A percentile compares a stretch with the other conserved stretches of the same genome.
phyloP scores from a whole-genome alignment of 169 alveolate species.

The Plasmodium vinckei region DNA sequence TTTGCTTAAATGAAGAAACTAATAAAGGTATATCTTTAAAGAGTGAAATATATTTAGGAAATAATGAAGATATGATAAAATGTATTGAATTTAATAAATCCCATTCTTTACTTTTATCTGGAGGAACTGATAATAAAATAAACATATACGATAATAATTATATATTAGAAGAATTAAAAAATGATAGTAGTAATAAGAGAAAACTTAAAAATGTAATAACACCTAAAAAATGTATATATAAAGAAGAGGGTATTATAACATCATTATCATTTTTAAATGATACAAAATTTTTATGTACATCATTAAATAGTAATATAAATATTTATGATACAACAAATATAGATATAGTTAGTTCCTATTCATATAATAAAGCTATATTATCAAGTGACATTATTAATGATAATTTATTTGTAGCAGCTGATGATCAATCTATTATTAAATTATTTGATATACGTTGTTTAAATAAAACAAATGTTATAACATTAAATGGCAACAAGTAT shows the following conservation, averaged over 20 bases:
- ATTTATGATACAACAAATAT: conserved; percentile 40
- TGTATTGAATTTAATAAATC: conserved; percentile 30
- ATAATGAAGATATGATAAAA: conserved; percentile 61
- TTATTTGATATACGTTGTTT: conserved; percentile 63
- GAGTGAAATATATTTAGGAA: conserved; percentile 49
- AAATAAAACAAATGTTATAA: conserved; percentile 27
- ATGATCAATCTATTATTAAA: conserved; percentile 67
- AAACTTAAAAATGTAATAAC: conserved; percentile 39
- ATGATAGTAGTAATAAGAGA: conserved; percentile 30
- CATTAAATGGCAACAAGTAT: conserved; percentile 57
- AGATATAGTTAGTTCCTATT: conserved; percentile 15
- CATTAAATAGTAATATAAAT: conserved; percentile 44
- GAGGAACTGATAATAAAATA: conserved; percentile 73
- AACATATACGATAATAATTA: conserved; percentile 62
- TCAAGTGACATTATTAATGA: conserved; percentile 39
- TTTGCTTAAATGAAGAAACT: conserved; percentile 51
- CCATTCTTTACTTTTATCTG: conserved; percentile 31
- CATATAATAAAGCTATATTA: conserved; percentile 57
- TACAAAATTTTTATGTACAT: conserved; percentile 51
- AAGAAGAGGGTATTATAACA: conserved; percentile 43
- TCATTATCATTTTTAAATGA: conserved; percentile 37
- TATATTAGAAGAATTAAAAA: conserved; percentile 23
- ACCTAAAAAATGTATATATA: conserved; percentile 65
- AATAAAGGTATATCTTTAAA: conserved; percentile 14
- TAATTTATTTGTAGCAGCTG: conserved; percentile 44